Evolutionary conservation across 73 alveolate genomes (phyloP).

Genomic region (Paramecium primaurelia): DNA sequence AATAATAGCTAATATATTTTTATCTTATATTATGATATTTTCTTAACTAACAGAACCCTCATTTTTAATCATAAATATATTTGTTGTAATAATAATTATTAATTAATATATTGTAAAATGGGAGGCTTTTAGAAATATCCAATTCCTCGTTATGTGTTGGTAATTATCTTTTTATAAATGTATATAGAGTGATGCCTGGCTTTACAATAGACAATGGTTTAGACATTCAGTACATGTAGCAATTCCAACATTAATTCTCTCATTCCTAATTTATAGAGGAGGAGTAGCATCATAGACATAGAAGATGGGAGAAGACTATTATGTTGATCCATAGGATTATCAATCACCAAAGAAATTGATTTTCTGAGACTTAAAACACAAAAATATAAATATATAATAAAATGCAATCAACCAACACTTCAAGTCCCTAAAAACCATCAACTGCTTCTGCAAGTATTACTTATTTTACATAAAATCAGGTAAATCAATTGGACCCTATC

Average conservation of each 20-base stretch:
- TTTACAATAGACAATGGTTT: not conserved
- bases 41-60: not conserved
- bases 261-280: not conserved
- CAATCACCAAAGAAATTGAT: conserved; percentile 2
- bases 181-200: not conserved
- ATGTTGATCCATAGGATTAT: conserved; percentile 10
- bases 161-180: not conserved
- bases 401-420: not conserved
- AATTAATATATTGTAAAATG: not conserved
- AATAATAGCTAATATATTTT: not conserved
- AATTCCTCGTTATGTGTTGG: conserved; percentile 26
- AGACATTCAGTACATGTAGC: not conserved
- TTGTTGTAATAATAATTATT: not conserved
- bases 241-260: not conserved
- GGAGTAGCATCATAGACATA: not conserved
- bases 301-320: not conserved
- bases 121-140: conserved; percentile 13
- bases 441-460: not conserved
- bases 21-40: not conserved
- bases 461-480: not conserved
- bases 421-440: not conserved
- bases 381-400: not conserved
- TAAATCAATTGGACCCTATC: not conserved
- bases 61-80: not conserved
- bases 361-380: not conserved